phyloP scores from a whole-genome alignment of 2,329 filamentous ascomycete genomes.

The Sclerotinia glacialis region DNA sequence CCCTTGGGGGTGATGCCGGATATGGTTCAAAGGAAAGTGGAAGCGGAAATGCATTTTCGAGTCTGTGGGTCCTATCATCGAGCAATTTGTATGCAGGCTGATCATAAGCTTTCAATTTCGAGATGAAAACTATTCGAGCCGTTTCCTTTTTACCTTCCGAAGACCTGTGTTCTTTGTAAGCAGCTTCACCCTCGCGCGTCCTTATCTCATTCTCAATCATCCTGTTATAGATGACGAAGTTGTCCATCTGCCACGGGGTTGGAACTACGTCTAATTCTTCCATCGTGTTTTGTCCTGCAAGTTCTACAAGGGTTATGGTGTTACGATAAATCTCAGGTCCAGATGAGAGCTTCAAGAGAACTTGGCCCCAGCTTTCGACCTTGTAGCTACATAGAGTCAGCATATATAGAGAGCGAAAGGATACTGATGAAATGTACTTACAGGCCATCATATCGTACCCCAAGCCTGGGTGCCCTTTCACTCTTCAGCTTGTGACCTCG shows the following conservation, averaged over 20 bases:
- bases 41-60: conserved; percentile 18
- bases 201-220: conserved; percentile 42
- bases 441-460: conserved; percentile 58
- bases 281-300: conserved; percentile 44
- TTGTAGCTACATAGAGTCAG: conserved; percentile 41
- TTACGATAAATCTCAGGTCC: conserved; percentile 45
- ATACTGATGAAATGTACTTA: conserved; percentile 40
- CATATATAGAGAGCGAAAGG: background rate
- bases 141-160: conserved; percentile 25
- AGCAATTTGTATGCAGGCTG: conserved; percentile 4
- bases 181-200: conserved; percentile 43
- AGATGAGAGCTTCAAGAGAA: conserved; percentile 40
- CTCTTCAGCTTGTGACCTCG: conserved; percentile 52
- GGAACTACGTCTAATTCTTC: conserved; percentile 46
- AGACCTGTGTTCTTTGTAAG: conserved; percentile 32
- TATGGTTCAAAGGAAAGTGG: conserved; percentile 6
- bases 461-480: conserved; percentile 50
- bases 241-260: conserved; percentile 54
- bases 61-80: conserved; percentile 5
- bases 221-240: conserved; percentile 53
- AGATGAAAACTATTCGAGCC: conserved; percentile 18
- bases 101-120: conserved; percentile 21
- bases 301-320: conserved; percentile 48
- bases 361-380: conserved; percentile 47
- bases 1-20: background rate